Percentiles rank a stretch among this genome's conserved stretches.
Conservation (phyloP, 345 rosid genomes). For the Erucastrum elatum region DNA sequence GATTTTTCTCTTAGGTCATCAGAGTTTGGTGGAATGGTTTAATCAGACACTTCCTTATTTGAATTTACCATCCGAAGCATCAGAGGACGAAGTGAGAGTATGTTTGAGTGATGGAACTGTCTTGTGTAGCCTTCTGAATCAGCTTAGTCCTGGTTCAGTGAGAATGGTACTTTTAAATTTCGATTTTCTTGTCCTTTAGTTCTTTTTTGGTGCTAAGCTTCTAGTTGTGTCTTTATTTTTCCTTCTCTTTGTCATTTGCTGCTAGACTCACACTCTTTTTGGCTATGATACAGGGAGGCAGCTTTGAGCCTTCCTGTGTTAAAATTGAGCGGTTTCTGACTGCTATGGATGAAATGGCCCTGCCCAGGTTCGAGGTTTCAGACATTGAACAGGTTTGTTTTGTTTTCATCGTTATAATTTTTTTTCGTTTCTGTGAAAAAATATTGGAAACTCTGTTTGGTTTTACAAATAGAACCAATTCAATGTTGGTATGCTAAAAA, state of each 20-base stretch:
- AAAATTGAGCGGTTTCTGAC: constrained; percentile 60
- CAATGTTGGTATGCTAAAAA: not conserved
- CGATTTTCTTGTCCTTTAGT: not conserved
- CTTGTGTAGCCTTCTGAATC: constrained; percentile 62
- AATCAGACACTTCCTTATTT: constrained; percentile 57
- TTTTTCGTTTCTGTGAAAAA: not conserved
- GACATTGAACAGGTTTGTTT: constrained; percentile 78
- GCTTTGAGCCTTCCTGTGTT: constrained; percentile 43
- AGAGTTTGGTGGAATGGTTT: constrained; percentile 67
- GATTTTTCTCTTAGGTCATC: constrained; percentile 43
- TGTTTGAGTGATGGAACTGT: constrained; percentile 71
- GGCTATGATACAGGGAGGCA: constrained; percentile 49
- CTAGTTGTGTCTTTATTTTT: constrained; percentile 19
- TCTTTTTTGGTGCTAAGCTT: not conserved
- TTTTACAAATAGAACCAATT: not conserved
- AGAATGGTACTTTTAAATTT: constrained; percentile 46
- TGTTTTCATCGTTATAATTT: constrained; percentile 2
- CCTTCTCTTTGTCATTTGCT: not conserved
- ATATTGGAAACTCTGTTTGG: not conserved
- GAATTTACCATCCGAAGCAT: constrained; percentile 56
- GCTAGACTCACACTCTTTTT: constrained; percentile 18
- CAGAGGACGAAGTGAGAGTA: constrained; percentile 63
- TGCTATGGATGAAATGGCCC: constrained; percentile 62
- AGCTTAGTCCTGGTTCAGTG: constrained; percentile 52
- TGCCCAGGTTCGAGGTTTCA: constrained; percentile 60